These are phyloP conservation scores for Vanrija sp. DNA, from an alignment of 1,284 basidiomycete genomes.

Conservation along the genomic window DNA sequence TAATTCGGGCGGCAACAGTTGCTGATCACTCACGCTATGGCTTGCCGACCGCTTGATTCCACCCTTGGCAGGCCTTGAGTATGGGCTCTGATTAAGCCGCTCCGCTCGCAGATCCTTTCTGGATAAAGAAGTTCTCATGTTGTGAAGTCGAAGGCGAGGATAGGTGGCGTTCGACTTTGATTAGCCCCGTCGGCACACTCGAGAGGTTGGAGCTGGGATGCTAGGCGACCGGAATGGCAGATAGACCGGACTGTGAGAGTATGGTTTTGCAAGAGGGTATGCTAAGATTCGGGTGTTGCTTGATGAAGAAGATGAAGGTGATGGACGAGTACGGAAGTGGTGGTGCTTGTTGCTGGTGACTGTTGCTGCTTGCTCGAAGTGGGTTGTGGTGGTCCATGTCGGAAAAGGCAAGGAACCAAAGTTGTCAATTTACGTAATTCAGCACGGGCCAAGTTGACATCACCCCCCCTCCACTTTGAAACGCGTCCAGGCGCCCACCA, in stretches of 20 bases:
- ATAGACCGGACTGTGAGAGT: too few species aligned
- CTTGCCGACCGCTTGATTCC: too few species aligned
- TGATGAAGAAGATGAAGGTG: neutral
- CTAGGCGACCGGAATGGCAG: too few species aligned
- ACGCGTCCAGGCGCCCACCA: too few species aligned
- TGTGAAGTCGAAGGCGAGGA: neutral
- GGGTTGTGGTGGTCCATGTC: too few species aligned
- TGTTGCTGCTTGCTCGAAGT: too few species aligned
- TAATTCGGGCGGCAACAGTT: too few species aligned
- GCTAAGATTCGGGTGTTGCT: neutral
- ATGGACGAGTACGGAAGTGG: neutral
- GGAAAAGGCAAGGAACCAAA: neutral
- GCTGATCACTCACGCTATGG: too few species aligned
- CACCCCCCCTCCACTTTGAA: neutral
- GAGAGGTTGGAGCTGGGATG: too few species aligned
- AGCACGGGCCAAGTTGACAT: neutral
- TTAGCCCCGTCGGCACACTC: too few species aligned
- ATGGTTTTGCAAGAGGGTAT: too few species aligned
- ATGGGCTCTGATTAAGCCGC: constrained; percentile 29
- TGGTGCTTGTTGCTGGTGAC: neutral
- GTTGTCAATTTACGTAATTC: neutral
- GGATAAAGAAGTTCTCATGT: constrained; percentile 35
- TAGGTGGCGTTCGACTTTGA: neutral
- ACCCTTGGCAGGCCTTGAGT: constrained; percentile 20
- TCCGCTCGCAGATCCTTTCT: constrained; percentile 29